Percentiles rank a stretch among this genome's conserved stretches.
phyloP scores from a whole-genome alignment of 2,329 filamentous ascomycete genomes.

The Verticillium klebahnii region DNA sequence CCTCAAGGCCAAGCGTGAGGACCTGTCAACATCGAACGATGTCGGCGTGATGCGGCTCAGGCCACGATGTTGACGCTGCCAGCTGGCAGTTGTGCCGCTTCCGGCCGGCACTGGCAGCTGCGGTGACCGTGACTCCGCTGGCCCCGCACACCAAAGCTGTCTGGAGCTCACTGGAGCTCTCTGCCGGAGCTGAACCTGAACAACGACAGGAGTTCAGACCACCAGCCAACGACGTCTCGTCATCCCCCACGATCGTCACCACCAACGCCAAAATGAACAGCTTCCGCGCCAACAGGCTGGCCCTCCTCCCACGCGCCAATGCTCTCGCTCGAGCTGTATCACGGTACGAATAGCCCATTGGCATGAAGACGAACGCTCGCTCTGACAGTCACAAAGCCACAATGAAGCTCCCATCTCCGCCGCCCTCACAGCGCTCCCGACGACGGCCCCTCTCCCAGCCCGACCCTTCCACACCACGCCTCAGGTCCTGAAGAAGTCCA shows the following conservation, averaged over 20 bases:
- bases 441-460: not conserved
- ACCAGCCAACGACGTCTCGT: not conserved
- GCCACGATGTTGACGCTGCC: not conserved
- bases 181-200: not conserved
- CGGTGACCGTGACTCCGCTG: not conserved
- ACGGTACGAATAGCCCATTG: not conserved
- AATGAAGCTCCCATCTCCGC: not conserved
- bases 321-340: constrained; percentile 3
- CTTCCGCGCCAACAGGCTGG: constrained; percentile 3
- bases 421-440: constrained; percentile 3
- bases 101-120: not conserved
- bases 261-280: not conserved
- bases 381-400: not conserved
- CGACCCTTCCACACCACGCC: constrained; percentile 25
- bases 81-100: not conserved
- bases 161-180: not conserved
- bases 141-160: not conserved
- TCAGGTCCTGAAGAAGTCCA: constrained; percentile 32
- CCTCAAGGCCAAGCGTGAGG: too few species aligned
- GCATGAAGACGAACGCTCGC: not conserved
- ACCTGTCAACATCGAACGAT: not conserved
- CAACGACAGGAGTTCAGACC: not conserved
- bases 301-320: constrained; percentile 8
- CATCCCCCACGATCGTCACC: not conserved
- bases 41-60: not conserved